These are phyloP conservation scores for Hemisphaericaspora xylofermentans DNA, from an alignment of 1,139 yeast genomes.

Conservation along the genomic window DNA sequence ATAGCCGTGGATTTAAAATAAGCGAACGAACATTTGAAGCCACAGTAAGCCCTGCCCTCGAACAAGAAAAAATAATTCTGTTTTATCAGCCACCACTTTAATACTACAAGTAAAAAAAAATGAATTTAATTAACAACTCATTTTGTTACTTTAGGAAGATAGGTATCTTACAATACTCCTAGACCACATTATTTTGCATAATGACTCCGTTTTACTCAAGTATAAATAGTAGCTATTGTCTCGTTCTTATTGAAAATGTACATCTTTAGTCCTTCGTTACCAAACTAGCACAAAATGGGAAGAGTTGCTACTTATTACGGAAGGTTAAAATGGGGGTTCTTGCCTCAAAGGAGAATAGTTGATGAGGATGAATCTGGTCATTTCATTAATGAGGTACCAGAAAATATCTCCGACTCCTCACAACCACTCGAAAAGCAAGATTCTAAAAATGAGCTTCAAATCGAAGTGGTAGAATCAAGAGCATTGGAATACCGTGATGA, in stretches of 20 bases:
- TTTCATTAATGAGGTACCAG: constrained; percentile 5
- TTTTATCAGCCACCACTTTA: too few species aligned
- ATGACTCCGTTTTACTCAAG: not conserved
- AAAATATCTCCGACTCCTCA: constrained; percentile 5
- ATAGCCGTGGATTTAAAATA: too few species aligned
- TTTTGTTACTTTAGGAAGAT: too few species aligned
- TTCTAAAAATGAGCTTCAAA: constrained; percentile 7
- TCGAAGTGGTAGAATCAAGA: constrained; percentile 13
- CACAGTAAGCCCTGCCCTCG: too few species aligned
- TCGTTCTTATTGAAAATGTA: not conserved
- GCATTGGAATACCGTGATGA: constrained; percentile 57
- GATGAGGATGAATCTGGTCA: constrained; percentile 27
- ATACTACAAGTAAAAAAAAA: not conserved
- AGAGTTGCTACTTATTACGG: not conserved
- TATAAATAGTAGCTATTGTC: not conserved
- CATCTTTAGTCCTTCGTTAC: not conserved
- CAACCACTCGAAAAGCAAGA: constrained; percentile 4
- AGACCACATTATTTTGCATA: not conserved
- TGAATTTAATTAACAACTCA: not conserved
- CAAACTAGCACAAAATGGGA: not conserved
- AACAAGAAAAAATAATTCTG: too few species aligned
- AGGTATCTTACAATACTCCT: too few species aligned
- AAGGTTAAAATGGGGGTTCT: constrained; percentile 47
- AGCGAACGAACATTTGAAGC: too few species aligned
- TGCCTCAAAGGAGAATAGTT: constrained; percentile 47